Conservation (phyloP, 768 basidiomycete species). For the Gloeostereum incarnatum region DNA sequence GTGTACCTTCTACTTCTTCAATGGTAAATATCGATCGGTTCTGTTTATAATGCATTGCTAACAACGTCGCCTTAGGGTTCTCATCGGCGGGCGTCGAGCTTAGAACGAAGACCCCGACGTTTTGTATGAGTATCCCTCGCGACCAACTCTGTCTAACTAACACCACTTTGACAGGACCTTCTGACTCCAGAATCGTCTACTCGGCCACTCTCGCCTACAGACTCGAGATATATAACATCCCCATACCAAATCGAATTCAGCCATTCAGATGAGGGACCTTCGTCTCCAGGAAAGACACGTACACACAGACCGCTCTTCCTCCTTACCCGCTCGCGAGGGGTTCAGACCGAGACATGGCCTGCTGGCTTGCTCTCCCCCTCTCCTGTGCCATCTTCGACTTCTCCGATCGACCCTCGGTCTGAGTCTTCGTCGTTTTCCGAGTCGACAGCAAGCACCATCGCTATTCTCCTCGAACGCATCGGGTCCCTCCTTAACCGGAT, state of each 20-base stretch:
- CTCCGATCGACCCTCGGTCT: constrained; percentile 53
- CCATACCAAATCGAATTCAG: constrained; percentile 29
- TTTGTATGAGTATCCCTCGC: no score
- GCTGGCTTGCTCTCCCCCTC: constrained; percentile 20
- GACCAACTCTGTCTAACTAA: constrained; percentile 33
- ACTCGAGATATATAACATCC: constrained; percentile 16
- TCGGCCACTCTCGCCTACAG: constrained; percentile 18
- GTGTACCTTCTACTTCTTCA: constrained; percentile 37
- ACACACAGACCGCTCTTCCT: constrained; percentile 37
- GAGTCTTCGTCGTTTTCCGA: constrained; percentile 67
- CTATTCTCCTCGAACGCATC: constrained; percentile 54
- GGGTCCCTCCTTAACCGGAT: constrained; percentile 45
- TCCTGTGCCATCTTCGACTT: constrained; percentile 25
- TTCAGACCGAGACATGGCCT: constrained; percentile 53
- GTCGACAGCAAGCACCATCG: constrained; percentile 43
- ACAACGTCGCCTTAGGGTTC: no score
- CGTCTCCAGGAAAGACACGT: constrained; percentile 24
- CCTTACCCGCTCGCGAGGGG: constrained; percentile 51
- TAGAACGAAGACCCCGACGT: no score
- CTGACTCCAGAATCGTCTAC: constrained; percentile 21
- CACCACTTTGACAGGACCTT: constrained; percentile 22
- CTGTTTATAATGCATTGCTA: no score
- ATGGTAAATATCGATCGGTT: no score
- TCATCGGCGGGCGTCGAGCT: constrained; percentile 17
- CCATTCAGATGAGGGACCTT: constrained; percentile 19